Base-by-base conservation (phyloP, 768 basidiomycete genomes). In the Wakefieldia striispora region DNA sequence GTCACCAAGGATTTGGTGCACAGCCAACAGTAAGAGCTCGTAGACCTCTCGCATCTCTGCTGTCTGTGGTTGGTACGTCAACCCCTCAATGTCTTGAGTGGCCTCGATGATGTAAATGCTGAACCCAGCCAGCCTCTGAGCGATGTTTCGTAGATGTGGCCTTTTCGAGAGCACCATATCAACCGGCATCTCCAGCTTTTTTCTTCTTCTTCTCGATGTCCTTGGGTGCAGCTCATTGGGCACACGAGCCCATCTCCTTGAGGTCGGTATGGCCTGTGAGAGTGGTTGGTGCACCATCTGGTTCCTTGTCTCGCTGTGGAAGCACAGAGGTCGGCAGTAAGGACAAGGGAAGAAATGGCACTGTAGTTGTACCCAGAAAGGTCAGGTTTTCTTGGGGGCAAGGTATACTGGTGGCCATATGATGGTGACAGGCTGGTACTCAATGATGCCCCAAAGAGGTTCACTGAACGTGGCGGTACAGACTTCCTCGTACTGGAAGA, bases 191-290 rank as follows among this genome's bases (percentile, higher is more conserved):
- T 0, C 74, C 71, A 0, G 86, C 88, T 68, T 85, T 90, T 63
- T 90, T 92, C 78, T 92, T 92, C 79, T 92, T 94, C 81, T 94
- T 95, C 43, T 92, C 88, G 16, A 93, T 62, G 62, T 95, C 91
- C 65, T 92, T 91, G 13, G 93, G 91, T 0, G 80, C 83, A 57
- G 90, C 82, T 16, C 92, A 80, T 50, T 83, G 72, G 27, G 90
- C 92, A 19, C 93, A 83, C 17, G 93, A 92, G 21, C 95, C 95
- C 95, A 98, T 99, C 54, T 95, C 86, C 54, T 78, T 81, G 10
- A 83, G 78, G 74, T 92, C 85, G 49, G 98, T 97, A 23, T 88
- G 82, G 13, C 97, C 97, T 39, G 84, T 87, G 31, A 98, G 83
- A 2, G 94, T 86, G 14, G 95, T 95, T 10, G 95, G 91, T 8